Percentiles rank a stretch among this genome's conserved stretches.
Conservation (phyloP, 1,284 basidiomycete species). For the Malassezia vespertilionis region DNA sequence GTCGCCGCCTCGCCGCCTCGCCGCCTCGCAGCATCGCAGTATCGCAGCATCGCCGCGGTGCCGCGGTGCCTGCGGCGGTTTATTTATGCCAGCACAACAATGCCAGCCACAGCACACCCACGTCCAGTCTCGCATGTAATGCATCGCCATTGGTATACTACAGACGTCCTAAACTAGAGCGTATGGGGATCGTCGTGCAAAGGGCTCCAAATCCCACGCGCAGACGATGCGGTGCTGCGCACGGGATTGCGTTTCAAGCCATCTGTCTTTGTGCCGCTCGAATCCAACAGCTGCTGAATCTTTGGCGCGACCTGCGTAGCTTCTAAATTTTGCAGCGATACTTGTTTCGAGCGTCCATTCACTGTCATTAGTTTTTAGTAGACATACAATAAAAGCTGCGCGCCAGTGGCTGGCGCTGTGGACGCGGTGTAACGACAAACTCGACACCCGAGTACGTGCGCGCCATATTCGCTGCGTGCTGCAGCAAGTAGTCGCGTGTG, state of each 20-base stretch:
- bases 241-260: conserved; percentile 21
- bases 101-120: no score
- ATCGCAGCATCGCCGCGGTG: no score
- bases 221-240: conserved; percentile 18
- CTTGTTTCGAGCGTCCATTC: conserved; percentile 20
- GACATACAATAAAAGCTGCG: conserved; percentile 23
- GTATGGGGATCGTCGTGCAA: conserved; percentile 18
- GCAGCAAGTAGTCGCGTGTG: conserved; percentile 15
- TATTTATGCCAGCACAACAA: no score
- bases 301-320: conserved; percentile 12
- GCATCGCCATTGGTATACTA: neutral
- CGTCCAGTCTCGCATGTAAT: neutral
- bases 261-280: conserved; percentile 19
- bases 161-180: conserved; percentile 8
- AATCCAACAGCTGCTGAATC: conserved; percentile 19
- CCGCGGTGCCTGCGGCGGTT: no score
- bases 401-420: conserved; percentile 14
- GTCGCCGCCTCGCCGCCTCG: no score
- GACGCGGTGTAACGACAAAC: conserved; percentile 18
- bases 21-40: no score
- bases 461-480: conserved; percentile 15
- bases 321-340: conserved; percentile 18
- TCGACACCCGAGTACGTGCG: conserved; percentile 17
- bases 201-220: conserved; percentile 24
- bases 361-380: conserved; percentile 4